Evolutionary conservation across 169 alveolate genomes (phyloP), one percentile per base, ranked within the genome.

Genomic region (Plasmodium coatneyi): DNA sequence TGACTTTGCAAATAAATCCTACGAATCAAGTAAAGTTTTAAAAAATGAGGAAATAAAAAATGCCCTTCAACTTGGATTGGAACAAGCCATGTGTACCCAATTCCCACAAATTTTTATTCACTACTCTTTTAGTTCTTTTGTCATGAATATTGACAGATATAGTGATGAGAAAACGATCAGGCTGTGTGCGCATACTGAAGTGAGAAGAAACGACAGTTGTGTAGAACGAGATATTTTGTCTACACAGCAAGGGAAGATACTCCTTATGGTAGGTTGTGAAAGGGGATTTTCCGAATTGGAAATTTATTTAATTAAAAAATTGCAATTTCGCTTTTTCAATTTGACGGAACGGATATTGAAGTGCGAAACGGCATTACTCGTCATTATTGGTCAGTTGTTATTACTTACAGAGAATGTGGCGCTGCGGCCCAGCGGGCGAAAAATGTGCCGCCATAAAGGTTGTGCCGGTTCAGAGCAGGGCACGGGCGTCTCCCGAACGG

Each of bases 61-160:
- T 39, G 82, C 94, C 7, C 94, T 89, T 89, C 94, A 89, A 25
- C 54, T 89, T 28, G 94, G 94, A 22, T 80, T 89, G 54, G 94
- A 89, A 79, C 94, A 89, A 89, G 94, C 94, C 22, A 89, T 89
- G 94, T 89, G 94, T 30, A 89, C 94, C 19, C 52, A 36, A 30
- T 89, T 89, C 66, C 94, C 94, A 0, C 25, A 89, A 60, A 28
- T 79, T 54, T 89, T 79, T 80, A 70, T 89, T 43, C 94, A 89
- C 71, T 89, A 89, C 70, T 79, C 94, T 1, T 89, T 89, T 80
- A 72, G 83, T 71, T 89, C 94, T 6, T 89, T 89, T 89, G 80
- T 80, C 12, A 89, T 89, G 94, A 89, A 89, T 28, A 80, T 89
- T 34, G 71, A 89, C 46, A 79, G 81, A 30, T 89, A 89, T 80